Evolutionary conservation across 2,329 filamentous ascomycete species (phyloP).

Genomic region (Talaromyces rugulosus): DNA sequence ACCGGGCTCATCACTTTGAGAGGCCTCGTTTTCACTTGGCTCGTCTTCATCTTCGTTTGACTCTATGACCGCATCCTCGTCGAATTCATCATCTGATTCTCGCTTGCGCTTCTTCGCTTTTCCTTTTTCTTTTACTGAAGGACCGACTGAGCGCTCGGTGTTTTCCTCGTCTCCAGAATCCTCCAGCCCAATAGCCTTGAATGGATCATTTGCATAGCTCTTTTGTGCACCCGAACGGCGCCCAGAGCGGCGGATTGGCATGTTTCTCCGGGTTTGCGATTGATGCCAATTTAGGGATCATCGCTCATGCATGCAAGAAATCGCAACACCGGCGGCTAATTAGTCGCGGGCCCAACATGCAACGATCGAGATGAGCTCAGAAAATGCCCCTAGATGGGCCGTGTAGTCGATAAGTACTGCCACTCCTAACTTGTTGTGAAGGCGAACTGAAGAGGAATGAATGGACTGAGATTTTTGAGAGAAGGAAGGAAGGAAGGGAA

Average conservation of each 20-base stretch:
- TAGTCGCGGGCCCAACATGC: neutral
- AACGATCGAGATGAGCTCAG: neutral
- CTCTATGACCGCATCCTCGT: constrained; percentile 10
- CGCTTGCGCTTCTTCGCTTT: constrained; percentile 11
- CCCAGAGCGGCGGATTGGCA: constrained; percentile 28
- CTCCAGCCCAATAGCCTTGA: constrained; percentile 27
- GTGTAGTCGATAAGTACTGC: neutral
- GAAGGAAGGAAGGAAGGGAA: neutral
- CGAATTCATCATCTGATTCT: constrained; percentile 19
- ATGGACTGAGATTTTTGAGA: neutral
- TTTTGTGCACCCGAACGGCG: constrained; percentile 28
- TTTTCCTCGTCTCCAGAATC: constrained; percentile 32
- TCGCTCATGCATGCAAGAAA: neutral
- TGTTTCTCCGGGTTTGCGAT: neutral
- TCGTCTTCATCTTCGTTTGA: constrained; percentile 13
- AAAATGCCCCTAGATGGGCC: neutral
- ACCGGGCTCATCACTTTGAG: neutral
- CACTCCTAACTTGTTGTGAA: neutral
- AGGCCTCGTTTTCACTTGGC: constrained; percentile 14
- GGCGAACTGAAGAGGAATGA: neutral
- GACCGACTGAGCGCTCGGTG: constrained; percentile 17
- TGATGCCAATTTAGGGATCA: neutral
- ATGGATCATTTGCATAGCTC: constrained; percentile 33
- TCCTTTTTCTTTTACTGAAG: constrained; percentile 13
- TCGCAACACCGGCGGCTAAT: neutral